A percentile compares a stretch with the other conserved stretches of the same genome.
Evolutionary conservation across 495 filamentous ascomycete species (phyloP).

Genomic region (Trichoderma reesei): DNA sequence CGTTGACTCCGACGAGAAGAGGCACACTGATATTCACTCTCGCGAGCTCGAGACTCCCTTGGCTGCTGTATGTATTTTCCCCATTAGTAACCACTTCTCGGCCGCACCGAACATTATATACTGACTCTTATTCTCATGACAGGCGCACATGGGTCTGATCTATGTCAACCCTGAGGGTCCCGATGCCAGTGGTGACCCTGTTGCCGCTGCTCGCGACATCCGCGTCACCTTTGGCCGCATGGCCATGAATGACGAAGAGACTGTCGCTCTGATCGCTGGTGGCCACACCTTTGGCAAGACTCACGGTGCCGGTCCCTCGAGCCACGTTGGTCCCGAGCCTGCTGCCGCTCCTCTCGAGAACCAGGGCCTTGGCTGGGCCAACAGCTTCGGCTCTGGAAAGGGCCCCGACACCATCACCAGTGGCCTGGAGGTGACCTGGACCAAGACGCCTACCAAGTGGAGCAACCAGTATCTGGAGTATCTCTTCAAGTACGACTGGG

Average conservation of each 20-base stretch:
- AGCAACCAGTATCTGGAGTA: slow-evolving; percentile 59
- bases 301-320: slow-evolving; percentile 52
- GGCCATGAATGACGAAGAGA: slow-evolving; percentile 74
- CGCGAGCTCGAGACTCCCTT: slow-evolving; percentile 55
- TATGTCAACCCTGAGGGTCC: slow-evolving; percentile 71
- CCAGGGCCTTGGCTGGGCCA: slow-evolving; percentile 61
- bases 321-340: slow-evolving; percentile 54
- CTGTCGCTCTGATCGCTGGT: slow-evolving; percentile 63
- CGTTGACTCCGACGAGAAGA: slow-evolving; percentile 19
- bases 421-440: slow-evolving; percentile 67
- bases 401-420: slow-evolving; percentile 60
- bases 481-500: slow-evolving; percentile 69
- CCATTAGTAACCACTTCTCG: no score
- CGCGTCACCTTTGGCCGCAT: slow-evolving; percentile 62
- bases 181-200: slow-evolving; percentile 56
- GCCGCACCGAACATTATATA: background rate
- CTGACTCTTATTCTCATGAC: background rate
- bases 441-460: slow-evolving; percentile 58
- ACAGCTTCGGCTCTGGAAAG: slow-evolving; percentile 47
- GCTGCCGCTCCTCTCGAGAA: slow-evolving; percentile 48
- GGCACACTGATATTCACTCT: slow-evolving; percentile 13
- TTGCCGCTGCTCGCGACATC: slow-evolving; percentile 58
- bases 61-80: slow-evolving; percentile 29
- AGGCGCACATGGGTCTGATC: slow-evolving; percentile 59
- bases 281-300: slow-evolving; percentile 70